Base-by-base conservation (phyloP, 2,329 filamentous ascomycete species). In the Falciphora oryzae region DNA sequence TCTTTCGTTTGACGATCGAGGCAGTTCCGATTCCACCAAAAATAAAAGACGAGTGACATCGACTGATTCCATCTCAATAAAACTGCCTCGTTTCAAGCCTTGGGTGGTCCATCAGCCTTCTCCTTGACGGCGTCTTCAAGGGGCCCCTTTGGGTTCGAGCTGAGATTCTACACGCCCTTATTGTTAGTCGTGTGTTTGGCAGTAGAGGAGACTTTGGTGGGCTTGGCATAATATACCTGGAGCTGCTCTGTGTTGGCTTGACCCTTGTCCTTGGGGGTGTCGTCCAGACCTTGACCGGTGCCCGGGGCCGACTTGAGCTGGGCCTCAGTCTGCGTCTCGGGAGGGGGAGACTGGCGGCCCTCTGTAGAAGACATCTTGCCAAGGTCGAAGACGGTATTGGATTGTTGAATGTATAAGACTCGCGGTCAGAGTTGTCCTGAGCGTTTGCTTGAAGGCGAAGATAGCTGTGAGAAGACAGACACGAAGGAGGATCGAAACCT, bases 271-370 rank as follows among this genome's bases (percentile, higher is more conserved):
- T 57, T 56, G 25, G 62, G 50, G 14, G 81, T 79, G 59, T 86
- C 79, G 68, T 87, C 79, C 70, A 83, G 80, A 61, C 84, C 83
- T 70, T 87, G 81, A 65, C 86, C 85, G 0, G 80, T 78, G n/a
- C 76, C 84, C 2, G 86, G 81, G 16, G 83, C 73, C 10, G 84
- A 85, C 68, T 85, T 78, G 65, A 85, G 77, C 79, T 95, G 91
- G 64, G 80, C 77, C 66, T 85, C 88, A 53, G 81, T 79, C 77
- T 92, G 90, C 69, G 75, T 74, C 79, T 91, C 87, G 32, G 91
- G 90, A 63, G 87, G 79, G 67, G 92, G 93, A 38, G 92, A 96
- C 78, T 96, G 85, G 73, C 88, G 88, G 75, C 91, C 90, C 77
- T 84, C 77, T 73, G 71, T 69, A 64, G 75, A 73, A 60, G 90